phyloP scores from a whole-genome alignment of 2,329 filamentous ascomycete species.

The Aspergillus sp. region DNA sequence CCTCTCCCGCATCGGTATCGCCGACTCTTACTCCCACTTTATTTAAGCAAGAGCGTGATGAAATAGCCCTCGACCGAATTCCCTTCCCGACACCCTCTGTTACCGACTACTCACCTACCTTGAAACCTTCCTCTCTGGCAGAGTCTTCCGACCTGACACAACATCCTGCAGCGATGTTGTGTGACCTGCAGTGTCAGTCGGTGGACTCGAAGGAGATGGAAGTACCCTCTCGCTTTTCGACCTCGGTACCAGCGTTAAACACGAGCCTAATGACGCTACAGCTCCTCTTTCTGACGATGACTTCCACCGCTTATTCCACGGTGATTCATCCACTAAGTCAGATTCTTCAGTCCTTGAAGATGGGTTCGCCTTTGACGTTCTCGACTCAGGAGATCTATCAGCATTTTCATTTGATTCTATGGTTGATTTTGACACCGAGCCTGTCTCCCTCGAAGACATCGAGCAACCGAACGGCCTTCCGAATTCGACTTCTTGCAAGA shows the following conservation, averaged over 20 bases:
- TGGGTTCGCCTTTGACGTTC: slow-evolving; percentile 72
- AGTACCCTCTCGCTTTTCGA: slow-evolving; percentile 44
- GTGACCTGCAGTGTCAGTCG: slow-evolving; percentile 99
- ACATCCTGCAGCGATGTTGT: slow-evolving; percentile 99
- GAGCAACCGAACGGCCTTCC: slow-evolving; percentile 49
- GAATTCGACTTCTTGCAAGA: slow-evolving; percentile 51
- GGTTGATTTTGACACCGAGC: slow-evolving; percentile 56
- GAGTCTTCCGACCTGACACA: slow-evolving; percentile 89
- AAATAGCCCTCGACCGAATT: slow-evolving; percentile 41
- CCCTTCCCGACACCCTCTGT: slow-evolving; percentile 41
- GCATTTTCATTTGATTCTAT: slow-evolving; percentile 55
- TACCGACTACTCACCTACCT: slow-evolving; percentile 40
- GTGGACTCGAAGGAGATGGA: slow-evolving; percentile 55
- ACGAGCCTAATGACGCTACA: slow-evolving; percentile 60
- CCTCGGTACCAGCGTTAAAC: slow-evolving; percentile 37
- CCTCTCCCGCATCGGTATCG: slow-evolving; percentile 34
- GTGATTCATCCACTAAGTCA: slow-evolving; percentile 67
- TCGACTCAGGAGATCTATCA: slow-evolving; percentile 49
- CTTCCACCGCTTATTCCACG: slow-evolving; percentile 61
- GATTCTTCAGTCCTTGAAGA: slow-evolving; percentile 76
- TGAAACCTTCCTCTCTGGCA: slow-evolving; percentile 46
- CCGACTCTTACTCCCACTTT: slow-evolving; percentile 42
- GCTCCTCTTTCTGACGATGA: slow-evolving; percentile 67
- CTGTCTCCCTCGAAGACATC: slow-evolving; percentile 45
- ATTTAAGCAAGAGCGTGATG: slow-evolving; percentile 47